These are phyloP conservation scores for Ascomycota sp. DNA, from an alignment of 2,329 filamentous ascomycete species.

Conservation along the genomic window DNA sequence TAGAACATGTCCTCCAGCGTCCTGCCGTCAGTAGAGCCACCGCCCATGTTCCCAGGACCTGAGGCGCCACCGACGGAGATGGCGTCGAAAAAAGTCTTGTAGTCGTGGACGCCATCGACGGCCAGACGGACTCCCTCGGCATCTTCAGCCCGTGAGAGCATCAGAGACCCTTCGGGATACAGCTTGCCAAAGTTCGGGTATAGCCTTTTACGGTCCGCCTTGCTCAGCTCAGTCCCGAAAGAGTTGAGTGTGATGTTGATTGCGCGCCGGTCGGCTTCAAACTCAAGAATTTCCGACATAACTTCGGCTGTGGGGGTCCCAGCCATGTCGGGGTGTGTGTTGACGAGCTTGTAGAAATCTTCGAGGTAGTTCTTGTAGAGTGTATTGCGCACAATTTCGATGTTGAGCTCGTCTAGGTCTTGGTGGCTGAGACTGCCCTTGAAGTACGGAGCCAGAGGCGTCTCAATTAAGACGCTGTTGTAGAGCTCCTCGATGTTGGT, in stretches of 20 bases:
- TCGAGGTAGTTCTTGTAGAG: slow-evolving; percentile 99
- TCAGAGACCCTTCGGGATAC: slow-evolving; percentile 81
- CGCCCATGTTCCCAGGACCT: slow-evolving; percentile 65
- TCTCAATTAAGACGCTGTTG: slow-evolving; percentile 93
- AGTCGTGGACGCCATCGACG: slow-evolving; percentile 80
- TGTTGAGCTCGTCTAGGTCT: slow-evolving; percentile 94
- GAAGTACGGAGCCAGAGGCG: slow-evolving; percentile 86
- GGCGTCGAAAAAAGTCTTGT: slow-evolving; percentile 88
- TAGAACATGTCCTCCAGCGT: slow-evolving; percentile 96
- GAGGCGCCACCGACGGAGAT: slow-evolving; percentile 52
- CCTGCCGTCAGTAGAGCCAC: slow-evolving; percentile 57
- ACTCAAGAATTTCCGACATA: slow-evolving; percentile 89
- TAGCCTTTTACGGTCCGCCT: slow-evolving; percentile 83
- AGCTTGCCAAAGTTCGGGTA: slow-evolving; percentile 82
- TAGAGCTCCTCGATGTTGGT: slow-evolving; percentile 98
- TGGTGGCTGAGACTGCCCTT: slow-evolving; percentile 90
- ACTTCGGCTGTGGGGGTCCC: slow-evolving; percentile 80
- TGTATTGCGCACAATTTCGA: slow-evolving; percentile 95
- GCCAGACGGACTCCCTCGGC: slow-evolving; percentile 81
- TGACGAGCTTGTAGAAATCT: slow-evolving; percentile 90
- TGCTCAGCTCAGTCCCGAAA: slow-evolving; percentile 86
- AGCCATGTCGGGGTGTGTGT: slow-evolving; percentile 62
- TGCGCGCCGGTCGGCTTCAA: slow-evolving; percentile 84
- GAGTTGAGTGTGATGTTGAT: slow-evolving; percentile 99
- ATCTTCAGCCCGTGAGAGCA: slow-evolving; percentile 87